phyloP scores from a whole-genome alignment of 1,139 yeast genomes.

The Kluyveromyces marxianus region DNA sequence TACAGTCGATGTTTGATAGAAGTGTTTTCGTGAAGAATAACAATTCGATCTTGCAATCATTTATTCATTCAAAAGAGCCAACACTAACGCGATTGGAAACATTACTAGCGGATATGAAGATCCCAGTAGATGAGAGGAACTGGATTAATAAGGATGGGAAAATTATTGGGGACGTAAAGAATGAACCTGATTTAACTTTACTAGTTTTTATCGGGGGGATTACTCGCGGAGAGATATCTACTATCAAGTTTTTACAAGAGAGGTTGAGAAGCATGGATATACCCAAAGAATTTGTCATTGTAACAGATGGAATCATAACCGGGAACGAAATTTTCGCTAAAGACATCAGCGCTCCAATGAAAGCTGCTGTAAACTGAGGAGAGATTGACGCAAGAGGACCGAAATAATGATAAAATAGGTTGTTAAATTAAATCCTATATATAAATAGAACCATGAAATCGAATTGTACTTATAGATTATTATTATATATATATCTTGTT shows the following conservation, averaged over 20 bases:
- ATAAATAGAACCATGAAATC: constrained; percentile 3
- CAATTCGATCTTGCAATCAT: constrained; percentile 26
- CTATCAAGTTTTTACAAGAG: constrained; percentile 20
- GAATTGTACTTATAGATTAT: not conserved
- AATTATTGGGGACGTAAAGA: constrained; percentile 8
- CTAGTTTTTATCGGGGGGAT: constrained; percentile 29
- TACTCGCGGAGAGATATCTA: constrained; percentile 30
- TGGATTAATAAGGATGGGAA: constrained; percentile 22
- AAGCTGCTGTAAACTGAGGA: not conserved
- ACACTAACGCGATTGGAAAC: constrained; percentile 18
- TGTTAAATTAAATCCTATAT: not conserved
- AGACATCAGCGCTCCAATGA: too few species aligned
- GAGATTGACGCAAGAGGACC: too few species aligned
- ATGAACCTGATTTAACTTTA: constrained; percentile 16
- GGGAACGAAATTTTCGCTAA: constrained; percentile 1
- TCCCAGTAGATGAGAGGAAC: constrained; percentile 13
- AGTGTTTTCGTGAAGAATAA: constrained; percentile 20
- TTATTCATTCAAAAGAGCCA: constrained; percentile 24
- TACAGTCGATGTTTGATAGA: constrained; percentile 27
- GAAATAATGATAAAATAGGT: not conserved
- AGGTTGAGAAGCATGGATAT: constrained; percentile 19
- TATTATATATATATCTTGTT: not conserved
- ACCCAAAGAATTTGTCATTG: constrained; percentile 23
- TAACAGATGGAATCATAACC: constrained; percentile 22
- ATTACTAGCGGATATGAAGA: constrained; percentile 21